phyloP scores from a whole-genome alignment of 352 stramenopile species.

The Pythium aphanidermatum region DNA sequence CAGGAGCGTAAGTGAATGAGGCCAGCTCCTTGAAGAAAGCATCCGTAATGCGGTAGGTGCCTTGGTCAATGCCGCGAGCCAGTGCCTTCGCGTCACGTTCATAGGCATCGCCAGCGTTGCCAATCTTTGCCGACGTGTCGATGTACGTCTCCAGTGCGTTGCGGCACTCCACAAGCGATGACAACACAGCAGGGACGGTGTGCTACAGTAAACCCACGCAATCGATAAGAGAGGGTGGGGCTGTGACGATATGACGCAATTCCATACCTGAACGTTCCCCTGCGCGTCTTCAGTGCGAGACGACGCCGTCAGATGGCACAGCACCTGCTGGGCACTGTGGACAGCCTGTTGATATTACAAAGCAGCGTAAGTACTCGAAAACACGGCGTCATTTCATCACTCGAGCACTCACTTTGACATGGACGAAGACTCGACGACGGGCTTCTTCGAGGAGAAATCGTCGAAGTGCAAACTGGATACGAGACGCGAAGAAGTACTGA shows the following conservation, averaged over 20 bases:
- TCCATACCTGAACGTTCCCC: conserved; percentile 67
- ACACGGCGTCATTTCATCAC: too few species aligned
- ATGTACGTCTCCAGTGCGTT: conserved; percentile 56
- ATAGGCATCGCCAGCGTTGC: conserved; percentile 48
- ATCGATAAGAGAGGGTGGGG: not conserved
- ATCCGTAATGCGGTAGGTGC: conserved; percentile 71
- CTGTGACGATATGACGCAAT: too few species aligned
- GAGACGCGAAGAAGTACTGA: conserved; percentile 25
- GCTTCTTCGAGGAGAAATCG: conserved; percentile 24
- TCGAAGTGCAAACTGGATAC: conserved; percentile 24
- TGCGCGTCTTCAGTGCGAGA: conserved; percentile 57
- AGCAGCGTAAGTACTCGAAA: too few species aligned
- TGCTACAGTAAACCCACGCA: conserved; percentile 26
- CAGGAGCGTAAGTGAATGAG: conserved; percentile 42
- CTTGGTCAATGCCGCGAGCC: conserved; percentile 63
- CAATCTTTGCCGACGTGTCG: conserved; percentile 65
- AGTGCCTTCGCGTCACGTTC: conserved; percentile 50
- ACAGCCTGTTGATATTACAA: conserved; percentile 30
- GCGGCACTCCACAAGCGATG: conserved; percentile 64
- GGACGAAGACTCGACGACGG: conserved; percentile 19
- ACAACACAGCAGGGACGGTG: conserved; percentile 53
- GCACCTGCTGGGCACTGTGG: conserved; percentile 33
- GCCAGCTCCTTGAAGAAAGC: conserved; percentile 58
- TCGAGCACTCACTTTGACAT: conserved; percentile 12
- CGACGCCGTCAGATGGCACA: conserved; percentile 51